Evolutionary conservation across 257 asterid genomes (phyloP).

Genomic region (Linaria vulgaris): DNA sequence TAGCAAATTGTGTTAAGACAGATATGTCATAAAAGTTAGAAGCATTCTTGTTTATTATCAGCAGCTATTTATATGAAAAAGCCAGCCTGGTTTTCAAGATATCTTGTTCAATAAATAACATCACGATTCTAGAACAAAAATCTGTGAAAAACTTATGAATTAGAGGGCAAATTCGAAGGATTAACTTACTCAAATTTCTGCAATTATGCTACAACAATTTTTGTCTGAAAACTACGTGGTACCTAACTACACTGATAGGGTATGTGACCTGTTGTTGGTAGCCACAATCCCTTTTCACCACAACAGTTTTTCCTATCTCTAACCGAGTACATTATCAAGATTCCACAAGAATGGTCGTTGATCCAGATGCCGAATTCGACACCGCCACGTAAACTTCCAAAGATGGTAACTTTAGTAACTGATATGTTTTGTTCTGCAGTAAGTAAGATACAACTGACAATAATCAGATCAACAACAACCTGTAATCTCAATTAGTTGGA

Average conservation of each 20-base stretch:
- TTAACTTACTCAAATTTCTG: too few relatives aligned
- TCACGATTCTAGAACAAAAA: background rate
- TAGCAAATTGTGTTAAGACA: background rate
- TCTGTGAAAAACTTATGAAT: too few relatives aligned
- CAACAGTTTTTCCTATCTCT: background rate
- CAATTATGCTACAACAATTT: background rate
- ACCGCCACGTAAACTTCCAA: background rate
- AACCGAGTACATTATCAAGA: background rate
- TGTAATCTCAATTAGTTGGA: too few relatives aligned
- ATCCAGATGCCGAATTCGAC: background rate
- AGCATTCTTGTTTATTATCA: background rate
- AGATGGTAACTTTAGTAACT: background rate
- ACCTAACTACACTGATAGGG: too few relatives aligned
- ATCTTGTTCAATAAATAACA: background rate
- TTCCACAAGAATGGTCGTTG: background rate
- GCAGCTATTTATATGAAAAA: background rate
- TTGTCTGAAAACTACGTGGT: background rate
- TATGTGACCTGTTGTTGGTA: too few relatives aligned
- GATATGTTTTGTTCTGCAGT: too few relatives aligned
- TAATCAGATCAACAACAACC: too few relatives aligned
- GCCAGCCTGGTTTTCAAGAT: background rate
- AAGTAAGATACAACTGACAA: too few relatives aligned
- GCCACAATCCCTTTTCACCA: background rate
- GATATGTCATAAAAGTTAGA: background rate
- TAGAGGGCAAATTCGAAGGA: too few relatives aligned